These are phyloP conservation scores for Balakata baccata DNA, from an alignment of 345 rosid species.

Conservation along the genomic window DNA sequence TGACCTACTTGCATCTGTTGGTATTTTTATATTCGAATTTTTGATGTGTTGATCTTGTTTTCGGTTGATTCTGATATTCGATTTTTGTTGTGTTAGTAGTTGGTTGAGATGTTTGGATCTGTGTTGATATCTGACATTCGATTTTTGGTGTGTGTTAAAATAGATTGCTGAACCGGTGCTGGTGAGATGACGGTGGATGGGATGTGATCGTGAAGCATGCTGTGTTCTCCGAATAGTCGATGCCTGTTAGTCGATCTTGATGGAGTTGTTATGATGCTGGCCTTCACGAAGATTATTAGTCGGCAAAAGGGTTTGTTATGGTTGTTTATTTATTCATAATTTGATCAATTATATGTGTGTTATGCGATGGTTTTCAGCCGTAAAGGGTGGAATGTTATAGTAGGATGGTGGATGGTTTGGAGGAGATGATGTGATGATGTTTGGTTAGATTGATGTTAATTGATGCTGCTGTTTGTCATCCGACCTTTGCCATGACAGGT, in stretches of 20 bases:
- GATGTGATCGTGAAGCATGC: neutral
- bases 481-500: slow-evolving; percentile 41
- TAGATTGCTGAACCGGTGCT: neutral
- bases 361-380: neutral
- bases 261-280: neutral
- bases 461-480: neutral
- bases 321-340: neutral
- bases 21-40: too few relatives aligned
- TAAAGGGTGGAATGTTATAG: neutral
- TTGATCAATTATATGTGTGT: neutral
- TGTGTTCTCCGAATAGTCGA: neutral
- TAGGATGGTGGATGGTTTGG: neutral
- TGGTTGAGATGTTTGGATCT: neutral
- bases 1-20: neutral
- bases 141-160: neutral
- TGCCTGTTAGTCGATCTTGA: neutral
- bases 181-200: neutral
- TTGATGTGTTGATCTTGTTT: neutral
- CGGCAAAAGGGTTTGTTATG: neutral
- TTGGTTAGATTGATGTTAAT: neutral
- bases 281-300: slow-evolving; percentile 3
- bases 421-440: neutral
- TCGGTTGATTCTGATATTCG: neutral
- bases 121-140: neutral
- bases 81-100: neutral